Percentiles rank a stretch among this genome's conserved stretches.
phyloP scores from a whole-genome alignment of 129 eudicot species.

The Chrysanthemum makinoi region DNA sequence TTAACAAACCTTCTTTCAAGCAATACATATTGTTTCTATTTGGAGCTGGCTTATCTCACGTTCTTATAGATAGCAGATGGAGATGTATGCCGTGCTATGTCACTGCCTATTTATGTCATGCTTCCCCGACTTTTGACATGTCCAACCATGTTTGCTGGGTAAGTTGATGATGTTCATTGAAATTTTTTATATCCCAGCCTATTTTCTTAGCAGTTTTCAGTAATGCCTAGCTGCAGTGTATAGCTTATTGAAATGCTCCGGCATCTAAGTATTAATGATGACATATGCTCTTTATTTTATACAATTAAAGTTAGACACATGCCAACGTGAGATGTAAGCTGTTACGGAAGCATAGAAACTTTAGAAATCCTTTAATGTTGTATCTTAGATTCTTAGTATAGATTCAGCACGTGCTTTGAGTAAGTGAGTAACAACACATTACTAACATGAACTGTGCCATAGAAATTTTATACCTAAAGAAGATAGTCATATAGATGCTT shows the following conservation, averaged over 20 bases:
- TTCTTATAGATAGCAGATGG: slow-evolving; percentile 85
- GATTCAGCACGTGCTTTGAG: too few relatives aligned
- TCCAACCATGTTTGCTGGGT: slow-evolving; percentile 87
- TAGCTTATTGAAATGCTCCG: slow-evolving; percentile 2
- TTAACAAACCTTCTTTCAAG: not conserved
- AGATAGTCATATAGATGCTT: too few relatives aligned
- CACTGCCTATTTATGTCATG: slow-evolving; percentile 65
- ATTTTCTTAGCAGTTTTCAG: not conserved
- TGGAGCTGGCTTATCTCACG: not conserved
- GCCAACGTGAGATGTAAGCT: too few relatives aligned
- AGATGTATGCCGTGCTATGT: slow-evolving; percentile 59
- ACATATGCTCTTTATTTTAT: too few relatives aligned
- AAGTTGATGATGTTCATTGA: slow-evolving; percentile 24
- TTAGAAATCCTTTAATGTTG: too few relatives aligned
- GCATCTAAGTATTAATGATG: too few relatives aligned
- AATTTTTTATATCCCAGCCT: not conserved
- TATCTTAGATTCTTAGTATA: too few relatives aligned
- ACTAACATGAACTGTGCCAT: too few relatives aligned
- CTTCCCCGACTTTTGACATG: slow-evolving; percentile 85
- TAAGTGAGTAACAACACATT: too few relatives aligned
- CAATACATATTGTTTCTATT: slow-evolving; percentile 1
- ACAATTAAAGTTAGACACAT: too few relatives aligned
- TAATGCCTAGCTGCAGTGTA: slow-evolving; percentile 9
- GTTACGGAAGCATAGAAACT: too few relatives aligned
- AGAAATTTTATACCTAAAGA: too few relatives aligned